phyloP scores from a whole-genome alignment of 2,329 filamentous ascomycete species.

The Zymoseptoria tritici region DNA sequence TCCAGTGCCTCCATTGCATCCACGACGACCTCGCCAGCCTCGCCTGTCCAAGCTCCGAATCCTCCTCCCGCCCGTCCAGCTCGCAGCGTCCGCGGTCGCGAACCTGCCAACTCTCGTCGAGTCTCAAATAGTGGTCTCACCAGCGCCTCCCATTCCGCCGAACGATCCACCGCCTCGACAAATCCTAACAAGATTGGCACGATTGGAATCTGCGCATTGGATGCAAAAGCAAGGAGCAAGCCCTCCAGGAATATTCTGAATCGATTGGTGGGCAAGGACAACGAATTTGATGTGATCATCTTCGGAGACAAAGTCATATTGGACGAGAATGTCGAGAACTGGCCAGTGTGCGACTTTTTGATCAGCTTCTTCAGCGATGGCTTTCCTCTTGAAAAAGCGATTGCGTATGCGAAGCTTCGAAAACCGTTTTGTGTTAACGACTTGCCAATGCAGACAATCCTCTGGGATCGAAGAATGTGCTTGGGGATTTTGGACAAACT shows the following conservation, averaged over 20 bases:
- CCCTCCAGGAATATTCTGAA: slow-evolving; percentile 95
- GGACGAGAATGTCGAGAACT: slow-evolving; percentile 93
- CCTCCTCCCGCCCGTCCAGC: not conserved
- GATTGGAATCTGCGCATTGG: slow-evolving; percentile 91
- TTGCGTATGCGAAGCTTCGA: slow-evolving; percentile 84
- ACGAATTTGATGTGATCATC: slow-evolving; percentile 92
- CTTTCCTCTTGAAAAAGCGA: slow-evolving; percentile 93
- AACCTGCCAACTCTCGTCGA: slow-evolving; percentile 56
- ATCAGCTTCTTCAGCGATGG: slow-evolving; percentile 98
- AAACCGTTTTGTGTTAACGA: slow-evolving; percentile 98
- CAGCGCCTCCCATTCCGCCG: slow-evolving; percentile 71
- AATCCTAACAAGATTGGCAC: slow-evolving; percentile 49
- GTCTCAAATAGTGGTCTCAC: slow-evolving; percentile 77
- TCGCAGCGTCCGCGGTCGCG: slow-evolving; percentile 33
- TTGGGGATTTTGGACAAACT: slow-evolving; percentile 82
- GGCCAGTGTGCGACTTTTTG: slow-evolving; percentile 91
- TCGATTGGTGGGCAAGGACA: slow-evolving; percentile 78
- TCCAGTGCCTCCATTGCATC: slow-evolving; percentile 68
- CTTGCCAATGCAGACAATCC: slow-evolving; percentile 89
- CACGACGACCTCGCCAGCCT: slow-evolving; percentile 67
- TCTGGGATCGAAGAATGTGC: slow-evolving; percentile 92
- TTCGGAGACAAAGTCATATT: slow-evolving; percentile 99
- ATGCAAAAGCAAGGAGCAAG: slow-evolving; percentile 93
- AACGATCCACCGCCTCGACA: slow-evolving; percentile 52
- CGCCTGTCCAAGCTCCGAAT: slow-evolving; percentile 13